Evolutionary conservation across 345 rosid genomes (phyloP), one percentile per base, ranked within the genome.

Genomic region (Brassica carinata): DNA sequence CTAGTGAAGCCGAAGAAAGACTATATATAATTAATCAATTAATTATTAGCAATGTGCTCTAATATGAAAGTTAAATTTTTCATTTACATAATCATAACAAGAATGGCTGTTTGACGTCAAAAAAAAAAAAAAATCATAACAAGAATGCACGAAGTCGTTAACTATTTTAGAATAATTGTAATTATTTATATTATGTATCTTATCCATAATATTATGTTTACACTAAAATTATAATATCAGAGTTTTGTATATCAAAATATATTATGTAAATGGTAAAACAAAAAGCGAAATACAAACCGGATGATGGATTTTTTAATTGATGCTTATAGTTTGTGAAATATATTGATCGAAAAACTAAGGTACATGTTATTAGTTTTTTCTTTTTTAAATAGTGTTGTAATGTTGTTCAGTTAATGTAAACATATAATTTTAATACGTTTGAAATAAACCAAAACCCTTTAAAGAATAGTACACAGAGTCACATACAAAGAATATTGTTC

Each of bases 1-100:
- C 55, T 2, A 71, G 68, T 71, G 80, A 81, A 71, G 80, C 77
- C 66, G 62, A 76, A 71, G 69, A 64, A 75, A 81, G 15, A 36
- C 1, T 17, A 51, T 31, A 59, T 57, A 23, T 40, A 40, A 29
- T 57, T 31, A 43, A 67, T 43, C 15, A 26, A 61, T 38, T 9
- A 43, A 64, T 34, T 57, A 26, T n/a, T 45, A 51, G 18, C 58
- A 51, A 4, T 51, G 58, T n/a, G 58, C 5, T 51, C 17, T 51
- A 51, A 51, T 3, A 13, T 48, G 15, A 23, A 23, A 23, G 26
- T 23, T 23, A 23, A 23, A 23, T 23, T 23, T 23, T 23, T 23
- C 26, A 23, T 23, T 23, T 23, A 23, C 26, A 23, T 23, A 23
- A 45, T 45, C 55, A 45, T 45, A 45, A 45, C 55, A 45, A 4